Evolutionary conservation across 2,329 filamentous ascomycete genomes (phyloP).

Genomic region (Apiospora sp.): DNA sequence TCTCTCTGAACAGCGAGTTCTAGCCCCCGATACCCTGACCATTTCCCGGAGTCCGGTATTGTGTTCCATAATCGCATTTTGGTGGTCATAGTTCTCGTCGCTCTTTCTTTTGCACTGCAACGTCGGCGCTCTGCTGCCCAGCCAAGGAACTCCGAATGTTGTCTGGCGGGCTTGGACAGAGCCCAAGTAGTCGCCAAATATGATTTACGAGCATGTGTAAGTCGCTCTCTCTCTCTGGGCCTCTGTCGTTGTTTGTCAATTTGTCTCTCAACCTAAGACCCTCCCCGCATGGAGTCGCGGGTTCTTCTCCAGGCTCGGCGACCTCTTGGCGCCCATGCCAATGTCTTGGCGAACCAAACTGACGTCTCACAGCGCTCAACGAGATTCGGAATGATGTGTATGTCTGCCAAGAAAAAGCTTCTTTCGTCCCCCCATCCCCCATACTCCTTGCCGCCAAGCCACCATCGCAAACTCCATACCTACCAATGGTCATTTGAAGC

Average conservation of each 20-base stretch:
- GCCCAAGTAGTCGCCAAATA: slow-evolving; percentile 24
- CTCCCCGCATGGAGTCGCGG: slow-evolving; percentile 8
- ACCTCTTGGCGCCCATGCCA: slow-evolving; percentile 43
- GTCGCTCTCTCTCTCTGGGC: slow-evolving; percentile 7
- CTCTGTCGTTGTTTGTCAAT: neutral
- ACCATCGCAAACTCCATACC: slow-evolving; percentile 12
- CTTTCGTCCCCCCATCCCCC: slow-evolving; percentile 12
- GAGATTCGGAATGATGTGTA: slow-evolving; percentile 46
- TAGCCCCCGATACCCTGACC: neutral
- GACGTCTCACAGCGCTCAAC: slow-evolving; percentile 45
- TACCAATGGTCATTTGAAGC: neutral
- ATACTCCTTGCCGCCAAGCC: slow-evolving; percentile 22
- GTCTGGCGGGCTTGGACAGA: slow-evolving; percentile 19
- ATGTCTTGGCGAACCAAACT: slow-evolving; percentile 43
- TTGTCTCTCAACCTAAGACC: slow-evolving; percentile 1
- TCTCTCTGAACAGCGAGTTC: neutral
- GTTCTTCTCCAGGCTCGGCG: slow-evolving; percentile 12
- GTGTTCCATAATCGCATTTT: neutral
- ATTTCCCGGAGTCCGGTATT: neutral
- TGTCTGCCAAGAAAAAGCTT: slow-evolving; percentile 34
- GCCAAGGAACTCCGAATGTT: neutral
- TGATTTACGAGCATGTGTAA: slow-evolving; percentile 31
- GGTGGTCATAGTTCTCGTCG: neutral
- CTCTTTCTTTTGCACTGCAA: neutral
- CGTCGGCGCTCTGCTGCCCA: neutral